phyloP scores from a whole-genome alignment of 2,329 filamentous ascomycete genomes.

The Gnomoniopsis sp. region DNA sequence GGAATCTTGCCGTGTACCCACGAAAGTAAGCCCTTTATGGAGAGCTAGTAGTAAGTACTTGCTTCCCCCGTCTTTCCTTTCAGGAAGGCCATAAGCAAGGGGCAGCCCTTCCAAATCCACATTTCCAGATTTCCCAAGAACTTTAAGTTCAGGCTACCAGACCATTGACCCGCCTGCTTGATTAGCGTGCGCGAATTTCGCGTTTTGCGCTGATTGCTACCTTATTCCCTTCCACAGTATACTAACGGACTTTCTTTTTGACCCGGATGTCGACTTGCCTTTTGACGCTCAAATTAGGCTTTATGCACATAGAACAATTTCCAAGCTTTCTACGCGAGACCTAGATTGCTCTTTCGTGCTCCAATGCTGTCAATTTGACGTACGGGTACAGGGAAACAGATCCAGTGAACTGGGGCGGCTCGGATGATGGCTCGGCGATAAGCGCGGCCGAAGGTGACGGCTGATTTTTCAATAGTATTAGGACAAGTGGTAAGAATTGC shows the following conservation, averaged over 20 bases:
- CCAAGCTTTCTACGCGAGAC: too few relatives aligned
- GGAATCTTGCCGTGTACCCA: neutral
- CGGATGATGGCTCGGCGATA: neutral
- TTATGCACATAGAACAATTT: too few relatives aligned
- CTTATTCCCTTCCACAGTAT: too few relatives aligned
- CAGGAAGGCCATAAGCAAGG: neutral
- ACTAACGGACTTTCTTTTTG: too few relatives aligned
- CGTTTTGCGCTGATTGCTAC: too few relatives aligned
- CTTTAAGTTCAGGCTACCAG: too few relatives aligned
- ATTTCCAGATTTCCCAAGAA: too few relatives aligned
- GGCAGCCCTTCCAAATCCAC: too few relatives aligned
- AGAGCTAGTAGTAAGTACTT: neutral
- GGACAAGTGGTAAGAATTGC: neutral
- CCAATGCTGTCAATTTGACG: neutral
- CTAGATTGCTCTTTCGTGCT: neutral
- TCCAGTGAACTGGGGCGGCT: neutral
- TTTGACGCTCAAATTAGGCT: too few relatives aligned
- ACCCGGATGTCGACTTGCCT: too few relatives aligned
- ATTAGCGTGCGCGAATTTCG: too few relatives aligned
- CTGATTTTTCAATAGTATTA: neutral
- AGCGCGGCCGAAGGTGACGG: neutral
- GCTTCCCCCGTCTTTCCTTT: neutral
- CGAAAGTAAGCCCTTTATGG: neutral
- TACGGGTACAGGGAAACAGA: neutral
- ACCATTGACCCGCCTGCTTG: too few relatives aligned